A percentile compares a stretch with the other conserved stretches of the same genome.
Conservation (phyloP, 441 rosid species). For the Lepidium campestre region DNA sequence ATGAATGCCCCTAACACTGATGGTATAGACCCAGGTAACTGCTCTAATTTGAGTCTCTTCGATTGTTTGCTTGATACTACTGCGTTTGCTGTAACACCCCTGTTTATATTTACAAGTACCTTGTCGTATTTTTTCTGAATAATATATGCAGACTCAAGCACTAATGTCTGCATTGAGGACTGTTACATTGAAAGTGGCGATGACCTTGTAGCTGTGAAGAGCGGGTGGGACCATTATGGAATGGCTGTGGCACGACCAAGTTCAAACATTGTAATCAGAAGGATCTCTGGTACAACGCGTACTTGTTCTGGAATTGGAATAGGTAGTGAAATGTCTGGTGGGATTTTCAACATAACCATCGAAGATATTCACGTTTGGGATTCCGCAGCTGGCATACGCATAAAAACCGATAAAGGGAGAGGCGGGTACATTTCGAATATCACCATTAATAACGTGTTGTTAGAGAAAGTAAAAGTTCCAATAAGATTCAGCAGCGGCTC, state of each 20-base stretch:
- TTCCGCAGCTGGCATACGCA: constrained; percentile 81
- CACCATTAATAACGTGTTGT: constrained; percentile 43
- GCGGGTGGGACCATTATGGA: constrained; percentile 99
- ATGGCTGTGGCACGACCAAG: constrained; percentile 77
- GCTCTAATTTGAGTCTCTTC: background rate
- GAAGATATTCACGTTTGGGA: constrained; percentile 82
- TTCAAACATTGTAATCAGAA: constrained; percentile 61
- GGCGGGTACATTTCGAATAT: constrained; percentile 81
- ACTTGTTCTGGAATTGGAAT: constrained; percentile 92
- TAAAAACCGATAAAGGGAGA: constrained; percentile 84
- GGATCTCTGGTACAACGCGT: constrained; percentile 85
- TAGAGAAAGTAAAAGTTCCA: constrained; percentile 81
- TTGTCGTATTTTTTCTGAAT: background rate
- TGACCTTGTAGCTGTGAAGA: constrained; percentile 91
- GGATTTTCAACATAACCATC: constrained; percentile 57
- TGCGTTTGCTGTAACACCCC: background rate
- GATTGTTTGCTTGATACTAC: background rate
- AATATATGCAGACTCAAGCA: constrained; percentile 60
- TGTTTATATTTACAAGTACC: background rate
- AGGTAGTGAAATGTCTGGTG: constrained; percentile 98
- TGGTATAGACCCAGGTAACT: constrained; percentile 89
- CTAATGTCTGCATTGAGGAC: constrained; percentile 82
- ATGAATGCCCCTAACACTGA: constrained; percentile 93
- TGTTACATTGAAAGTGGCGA: constrained; percentile 92
- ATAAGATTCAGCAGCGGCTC: constrained; percentile 79